Base-by-base conservation (phyloP, 2,329 filamentous ascomycete species). In the Fusarium kyushuense region DNA sequence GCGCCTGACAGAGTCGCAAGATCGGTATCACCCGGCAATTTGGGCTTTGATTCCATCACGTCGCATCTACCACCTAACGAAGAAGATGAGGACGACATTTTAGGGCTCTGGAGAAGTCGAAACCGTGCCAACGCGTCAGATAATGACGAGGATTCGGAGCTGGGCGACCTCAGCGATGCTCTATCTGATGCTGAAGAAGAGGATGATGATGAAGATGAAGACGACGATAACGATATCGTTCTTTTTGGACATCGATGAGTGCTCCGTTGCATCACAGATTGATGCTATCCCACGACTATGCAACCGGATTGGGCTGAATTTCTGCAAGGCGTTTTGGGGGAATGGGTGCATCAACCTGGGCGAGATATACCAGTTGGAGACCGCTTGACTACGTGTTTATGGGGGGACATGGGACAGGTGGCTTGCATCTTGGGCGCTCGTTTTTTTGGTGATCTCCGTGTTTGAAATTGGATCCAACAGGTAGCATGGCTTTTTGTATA, bases 51-150 rank as follows among this genome's bases (percentile, higher is more conserved):
- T 13, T 65, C 71, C 4, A 70, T 75, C 17, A 60, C 74, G 43
- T 58, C 73, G 17, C 69, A 74, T 29, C 58, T 74, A 1, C 58
- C 75, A n/a, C 73, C 74, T 10, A 76, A 82, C 13, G 79, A 80
- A 11, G 84, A 87, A 17, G 84, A 84, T 1, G 84, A 86, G 19
- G 82, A 84, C 11, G 87, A 88, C 56, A 84, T 90, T 58, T 72
- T 90, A 30, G 84, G 84, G 30, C 84, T 90, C 49, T 90, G 87
- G 86, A 83, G 74, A 45, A 80, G 77, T 12, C 78, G 80, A 14
- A 81, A 81, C 8, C 81, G 82, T 3, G 79, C 80, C 21, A 83
- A 86, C 21, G 81, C 79, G n/a, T 81, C 80, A 5, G 80, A 76
- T 10, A 83, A 84, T 9, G 83, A 84, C 4, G 83, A 84, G 21